Conservation (phyloP, 345 rosid genomes). For the Rhodamnia rubescens region DNA sequence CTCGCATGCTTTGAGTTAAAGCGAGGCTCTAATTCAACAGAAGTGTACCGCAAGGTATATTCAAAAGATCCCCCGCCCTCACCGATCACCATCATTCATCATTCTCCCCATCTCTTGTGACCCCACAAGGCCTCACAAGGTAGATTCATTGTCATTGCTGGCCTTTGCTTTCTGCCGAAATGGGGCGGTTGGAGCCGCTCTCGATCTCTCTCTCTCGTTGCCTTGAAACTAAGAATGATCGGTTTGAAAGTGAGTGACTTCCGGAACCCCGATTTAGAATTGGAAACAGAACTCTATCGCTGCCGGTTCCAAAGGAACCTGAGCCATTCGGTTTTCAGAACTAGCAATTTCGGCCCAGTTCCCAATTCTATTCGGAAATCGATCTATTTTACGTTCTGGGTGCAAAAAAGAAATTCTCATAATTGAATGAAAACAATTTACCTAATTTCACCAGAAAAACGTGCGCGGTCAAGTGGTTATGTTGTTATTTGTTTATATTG, state of each 20-base stretch:
- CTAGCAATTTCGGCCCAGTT: background rate
- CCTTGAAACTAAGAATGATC: background rate
- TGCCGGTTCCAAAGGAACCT: no score
- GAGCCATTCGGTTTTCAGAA: background rate
- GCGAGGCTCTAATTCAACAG: slow-evolving; percentile 17
- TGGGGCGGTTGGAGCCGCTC: background rate
- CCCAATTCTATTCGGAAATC: background rate
- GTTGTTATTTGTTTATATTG: background rate
- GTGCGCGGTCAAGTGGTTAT: background rate
- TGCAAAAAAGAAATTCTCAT: background rate
- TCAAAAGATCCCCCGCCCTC: background rate
- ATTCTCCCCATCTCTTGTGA: background rate
- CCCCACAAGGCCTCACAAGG: background rate
- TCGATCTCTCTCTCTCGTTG: background rate
- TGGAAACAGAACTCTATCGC: no score
- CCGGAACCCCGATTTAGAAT: no score
- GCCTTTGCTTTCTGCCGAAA: background rate
- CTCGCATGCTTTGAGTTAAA: slow-evolving; percentile 24
- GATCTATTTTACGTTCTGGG: background rate
- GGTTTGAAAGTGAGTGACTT: background rate
- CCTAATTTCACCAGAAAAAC: background rate
- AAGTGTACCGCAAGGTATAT: slow-evolving; percentile 22
- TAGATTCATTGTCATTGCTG: background rate
- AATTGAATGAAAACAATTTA: no score
- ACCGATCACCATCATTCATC: background rate